phyloP scores from a whole-genome alignment of 129 eudicot species.

The Heracleum sosnowskyi region DNA sequence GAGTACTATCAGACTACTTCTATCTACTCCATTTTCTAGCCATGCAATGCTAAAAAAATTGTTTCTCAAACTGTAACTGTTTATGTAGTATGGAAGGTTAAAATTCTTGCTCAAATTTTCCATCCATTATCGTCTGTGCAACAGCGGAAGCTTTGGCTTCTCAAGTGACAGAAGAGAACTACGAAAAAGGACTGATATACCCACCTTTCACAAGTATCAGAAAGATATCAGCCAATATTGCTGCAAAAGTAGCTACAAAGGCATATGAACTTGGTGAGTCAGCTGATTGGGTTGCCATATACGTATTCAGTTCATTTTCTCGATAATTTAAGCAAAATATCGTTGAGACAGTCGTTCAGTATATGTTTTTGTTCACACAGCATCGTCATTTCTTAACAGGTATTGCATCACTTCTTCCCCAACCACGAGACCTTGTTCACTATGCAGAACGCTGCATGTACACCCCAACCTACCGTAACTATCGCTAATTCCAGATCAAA shows the following conservation, averaged over 20 bases:
- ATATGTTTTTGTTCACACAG: not conserved
- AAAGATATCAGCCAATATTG: constrained; percentile 80
- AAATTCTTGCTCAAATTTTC: not conserved
- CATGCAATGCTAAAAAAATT: not conserved
- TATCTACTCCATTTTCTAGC: not conserved
- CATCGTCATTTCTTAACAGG: constrained; percentile 30
- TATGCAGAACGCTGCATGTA: constrained; percentile 92
- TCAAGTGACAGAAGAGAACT: constrained; percentile 89
- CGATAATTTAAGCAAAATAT: not conserved
- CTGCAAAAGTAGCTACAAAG: constrained; percentile 87
- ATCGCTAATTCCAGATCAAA: constrained; percentile 28
- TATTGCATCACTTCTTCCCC: constrained; percentile 71
- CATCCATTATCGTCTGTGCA: not conserved
- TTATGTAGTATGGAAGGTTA: not conserved
- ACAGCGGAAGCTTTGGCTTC: constrained; percentile 90
- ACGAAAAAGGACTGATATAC: constrained; percentile 76
- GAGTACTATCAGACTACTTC: not conserved
- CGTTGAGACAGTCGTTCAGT: not conserved
- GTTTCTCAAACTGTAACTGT: not conserved
- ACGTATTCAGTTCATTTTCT: not conserved
- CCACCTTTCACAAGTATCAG: constrained; percentile 81
- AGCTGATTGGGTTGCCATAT: not conserved
- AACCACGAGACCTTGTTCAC: constrained; percentile 54
- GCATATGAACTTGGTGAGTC: constrained; percentile 85
- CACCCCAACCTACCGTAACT: constrained; percentile 63